Evolutionary conservation across 805 yeast genomes (phyloP).

Genomic region (Teunomyces atbi): DNA sequence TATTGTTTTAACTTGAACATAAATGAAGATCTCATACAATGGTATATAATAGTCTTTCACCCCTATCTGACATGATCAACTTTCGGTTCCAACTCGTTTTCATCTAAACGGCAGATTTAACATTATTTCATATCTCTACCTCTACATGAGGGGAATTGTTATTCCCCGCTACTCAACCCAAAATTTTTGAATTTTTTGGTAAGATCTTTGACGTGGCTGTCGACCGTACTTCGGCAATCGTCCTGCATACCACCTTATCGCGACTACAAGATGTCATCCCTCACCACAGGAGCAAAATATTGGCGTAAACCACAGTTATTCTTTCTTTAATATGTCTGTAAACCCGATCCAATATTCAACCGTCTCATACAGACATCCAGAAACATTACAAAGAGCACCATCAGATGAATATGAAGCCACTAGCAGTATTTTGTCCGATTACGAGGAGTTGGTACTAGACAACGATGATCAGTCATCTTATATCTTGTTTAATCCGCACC

Average conservation of each 20-base stretch:
- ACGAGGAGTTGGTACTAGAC: slow-evolving; percentile 11
- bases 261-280: slow-evolving; percentile 1
- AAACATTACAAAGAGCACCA: not conserved
- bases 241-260: slow-evolving; percentile 7
- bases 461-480: slow-evolving; percentile 15
- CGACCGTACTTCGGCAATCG: not conserved
- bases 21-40: slow-evolving; percentile 7
- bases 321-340: slow-evolving; percentile 6
- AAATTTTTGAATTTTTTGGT: not conserved
- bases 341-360: slow-evolving; percentile 8
- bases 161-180: not conserved
- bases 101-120: not conserved
- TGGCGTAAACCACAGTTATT: slow-evolving; percentile 4
- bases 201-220: not conserved
- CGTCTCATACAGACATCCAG: slow-evolving; percentile 8
- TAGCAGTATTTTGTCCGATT: slow-evolving; percentile 14
- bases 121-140: not conserved
- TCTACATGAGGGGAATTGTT: not conserved
- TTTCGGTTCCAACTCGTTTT: not conserved
- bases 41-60: slow-evolving; percentile 68
- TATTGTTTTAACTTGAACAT: slow-evolving; percentile 5
- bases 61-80: slow-evolving; percentile 71
- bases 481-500: slow-evolving; percentile 14
- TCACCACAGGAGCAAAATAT: not conserved
- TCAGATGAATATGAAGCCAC: slow-evolving; percentile 8